A percentile compares a stretch with the other conserved stretches of the same genome.
Evolutionary conservation across 208 protist species (phyloP).

Genomic region (Wallacemonas collosoma): DNA sequence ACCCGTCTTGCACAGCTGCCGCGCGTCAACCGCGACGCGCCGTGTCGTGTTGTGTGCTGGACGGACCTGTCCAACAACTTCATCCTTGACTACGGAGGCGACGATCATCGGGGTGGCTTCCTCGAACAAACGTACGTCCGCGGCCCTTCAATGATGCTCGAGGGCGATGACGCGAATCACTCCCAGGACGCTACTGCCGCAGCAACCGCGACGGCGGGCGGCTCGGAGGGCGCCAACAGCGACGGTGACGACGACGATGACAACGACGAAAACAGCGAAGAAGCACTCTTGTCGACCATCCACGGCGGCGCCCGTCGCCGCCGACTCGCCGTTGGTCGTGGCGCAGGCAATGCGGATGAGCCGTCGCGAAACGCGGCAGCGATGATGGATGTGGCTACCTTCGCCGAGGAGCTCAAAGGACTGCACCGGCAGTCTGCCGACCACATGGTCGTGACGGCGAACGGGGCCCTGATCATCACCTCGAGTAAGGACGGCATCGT

Average conservation of each 20-base stretch:
- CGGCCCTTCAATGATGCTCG: slow-evolving; percentile 51
- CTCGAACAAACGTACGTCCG: slow-evolving; percentile 36
- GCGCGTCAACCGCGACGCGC: background rate
- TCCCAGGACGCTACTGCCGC: too few species aligned
- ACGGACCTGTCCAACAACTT: slow-evolving; percentile 84
- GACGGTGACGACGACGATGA: slow-evolving; percentile 28
- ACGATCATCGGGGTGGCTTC: slow-evolving; percentile 10
- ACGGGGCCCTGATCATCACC: slow-evolving; percentile 53
- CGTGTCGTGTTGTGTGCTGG: slow-evolving; percentile 62
- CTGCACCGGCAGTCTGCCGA: slow-evolving; percentile 70
- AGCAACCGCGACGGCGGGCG: background rate
- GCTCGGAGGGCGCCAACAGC: background rate
- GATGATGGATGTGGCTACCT: slow-evolving; percentile 40
- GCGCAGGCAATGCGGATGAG: slow-evolving; percentile 21
- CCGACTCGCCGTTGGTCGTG: slow-evolving; percentile 4
- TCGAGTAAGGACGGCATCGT: slow-evolving; percentile 80
- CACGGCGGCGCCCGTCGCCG: slow-evolving; percentile 16
- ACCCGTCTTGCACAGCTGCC: background rate
- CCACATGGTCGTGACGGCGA: slow-evolving; percentile 49
- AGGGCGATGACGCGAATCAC: slow-evolving; percentile 20
- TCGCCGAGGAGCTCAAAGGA: slow-evolving; percentile 43
- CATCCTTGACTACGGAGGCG: slow-evolving; percentile 51
- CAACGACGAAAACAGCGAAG: slow-evolving; percentile 23
- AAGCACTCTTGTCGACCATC: slow-evolving; percentile 9
- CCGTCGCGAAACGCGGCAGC: slow-evolving; percentile 12